These are phyloP conservation scores for Coemansia reversa DNA, from an alignment of 192 early-diverging fungal genomes.

Conservation along the genomic window DNA sequence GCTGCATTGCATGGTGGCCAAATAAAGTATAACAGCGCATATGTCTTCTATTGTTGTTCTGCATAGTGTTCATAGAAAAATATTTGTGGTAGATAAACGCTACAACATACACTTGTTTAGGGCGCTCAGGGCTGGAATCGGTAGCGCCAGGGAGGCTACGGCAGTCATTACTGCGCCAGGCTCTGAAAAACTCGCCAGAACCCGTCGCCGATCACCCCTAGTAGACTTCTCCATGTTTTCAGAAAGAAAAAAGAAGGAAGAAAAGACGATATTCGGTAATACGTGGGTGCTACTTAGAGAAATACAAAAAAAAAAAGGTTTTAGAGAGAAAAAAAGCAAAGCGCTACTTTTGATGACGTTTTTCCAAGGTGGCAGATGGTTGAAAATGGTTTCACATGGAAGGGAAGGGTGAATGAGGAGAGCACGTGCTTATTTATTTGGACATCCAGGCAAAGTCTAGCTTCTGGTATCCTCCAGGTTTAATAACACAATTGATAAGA, in stretches of 20 bases:
- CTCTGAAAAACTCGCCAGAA: conserved; percentile 23
- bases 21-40: neutral
- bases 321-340: conserved; percentile 2
- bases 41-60: neutral
- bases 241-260: neutral
- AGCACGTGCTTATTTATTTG: conserved; percentile 13
- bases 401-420: neutral
- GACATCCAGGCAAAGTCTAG: conserved; percentile 58
- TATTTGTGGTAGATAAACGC: neutral
- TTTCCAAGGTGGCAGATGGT: neutral
- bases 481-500: conserved; percentile 69
- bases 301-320: neutral
- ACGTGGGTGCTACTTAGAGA: neutral
- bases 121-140: conserved; percentile 36
- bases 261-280: neutral
- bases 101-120: conserved; percentile 38
- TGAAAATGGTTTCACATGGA: neutral
- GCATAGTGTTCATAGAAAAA: neutral
- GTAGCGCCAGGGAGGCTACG: conserved; percentile 23
- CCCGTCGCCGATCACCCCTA: conserved; percentile 4
- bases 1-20: neutral
- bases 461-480: conserved; percentile 62
- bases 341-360: neutral
- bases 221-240: neutral
- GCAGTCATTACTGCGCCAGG: conserved; percentile 24